phyloP scores from a whole-genome alignment of 345 rosid species.

The Eucalyptus curtisii region DNA sequence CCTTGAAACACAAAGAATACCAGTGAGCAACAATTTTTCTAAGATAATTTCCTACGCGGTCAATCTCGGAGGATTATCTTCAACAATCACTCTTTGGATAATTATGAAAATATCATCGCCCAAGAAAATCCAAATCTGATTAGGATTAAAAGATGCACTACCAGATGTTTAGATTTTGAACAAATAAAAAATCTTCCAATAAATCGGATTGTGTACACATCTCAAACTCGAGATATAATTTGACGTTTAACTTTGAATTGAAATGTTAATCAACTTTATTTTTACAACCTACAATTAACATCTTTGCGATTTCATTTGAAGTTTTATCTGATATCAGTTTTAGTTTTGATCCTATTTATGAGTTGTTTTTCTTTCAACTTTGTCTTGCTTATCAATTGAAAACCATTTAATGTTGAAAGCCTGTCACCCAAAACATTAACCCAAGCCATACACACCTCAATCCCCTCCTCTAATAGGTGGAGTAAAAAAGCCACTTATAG shows the following conservation, averaged over 20 bases:
- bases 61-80: not conserved
- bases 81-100: not conserved
- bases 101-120: not conserved
- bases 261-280: too few species aligned
- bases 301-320: not conserved
- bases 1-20: not conserved
- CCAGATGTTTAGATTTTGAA: not conserved
- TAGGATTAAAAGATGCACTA: not conserved
- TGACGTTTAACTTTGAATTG: not conserved
- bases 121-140: not conserved
- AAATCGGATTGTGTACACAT: too few species aligned
- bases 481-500: not conserved
- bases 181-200: not conserved
- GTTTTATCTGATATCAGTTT: not conserved
- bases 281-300: too few species aligned
- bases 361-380: not conserved
- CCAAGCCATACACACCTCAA: not conserved
- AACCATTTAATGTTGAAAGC: not conserved
- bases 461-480: not conserved
- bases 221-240: not conserved
- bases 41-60: not conserved
- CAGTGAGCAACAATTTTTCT: not conserved
- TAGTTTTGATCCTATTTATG: not conserved
- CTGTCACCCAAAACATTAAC: not conserved
- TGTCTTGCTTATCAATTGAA: not conserved